phyloP scores from a whole-genome alignment of 352 stramenopile species.

The Hyaloperonospora arabidopsidis region DNA sequence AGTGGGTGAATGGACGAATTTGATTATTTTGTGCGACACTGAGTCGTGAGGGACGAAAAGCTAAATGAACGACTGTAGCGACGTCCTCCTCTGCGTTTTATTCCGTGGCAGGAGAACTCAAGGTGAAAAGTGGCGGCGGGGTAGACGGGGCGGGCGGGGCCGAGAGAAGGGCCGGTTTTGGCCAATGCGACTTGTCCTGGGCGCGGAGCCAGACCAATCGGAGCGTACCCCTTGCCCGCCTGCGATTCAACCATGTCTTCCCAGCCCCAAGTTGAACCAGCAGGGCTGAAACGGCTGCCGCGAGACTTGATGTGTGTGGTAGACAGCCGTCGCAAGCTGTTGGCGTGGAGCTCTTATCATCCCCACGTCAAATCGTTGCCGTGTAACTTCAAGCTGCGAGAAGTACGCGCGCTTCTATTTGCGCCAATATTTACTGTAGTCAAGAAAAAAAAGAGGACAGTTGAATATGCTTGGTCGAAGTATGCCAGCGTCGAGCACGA shows the following conservation, averaged over 20 bases:
- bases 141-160: slow-evolving; percentile 5
- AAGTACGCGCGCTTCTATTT: slow-evolving; percentile 16
- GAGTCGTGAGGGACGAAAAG: slow-evolving; percentile 19
- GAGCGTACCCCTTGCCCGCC: slow-evolving; percentile 10
- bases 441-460: too few species aligned
- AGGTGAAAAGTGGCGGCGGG: background rate
- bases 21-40: background rate
- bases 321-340: background rate
- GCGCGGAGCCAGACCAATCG: slow-evolving; percentile 6
- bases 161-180: slow-evolving; percentile 2
- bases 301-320: slow-evolving; percentile 13
- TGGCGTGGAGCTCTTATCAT: background rate
- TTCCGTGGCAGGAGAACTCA: slow-evolving; percentile 10
- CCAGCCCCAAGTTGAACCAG: slow-evolving; percentile 26
- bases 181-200: background rate
- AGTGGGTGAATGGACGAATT: background rate
- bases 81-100: slow-evolving; percentile 12
- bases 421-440: too few species aligned
- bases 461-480: too few species aligned
- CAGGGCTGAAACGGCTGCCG: slow-evolving; percentile 17
- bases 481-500: background rate
- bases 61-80: slow-evolving; percentile 21
- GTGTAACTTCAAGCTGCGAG: slow-evolving; percentile 19
- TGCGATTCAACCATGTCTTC: slow-evolving; percentile 25
- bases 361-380: slow-evolving; percentile 21